phyloP scores from a whole-genome alignment of 345 rosid genomes.

The Citrus australasica region DNA sequence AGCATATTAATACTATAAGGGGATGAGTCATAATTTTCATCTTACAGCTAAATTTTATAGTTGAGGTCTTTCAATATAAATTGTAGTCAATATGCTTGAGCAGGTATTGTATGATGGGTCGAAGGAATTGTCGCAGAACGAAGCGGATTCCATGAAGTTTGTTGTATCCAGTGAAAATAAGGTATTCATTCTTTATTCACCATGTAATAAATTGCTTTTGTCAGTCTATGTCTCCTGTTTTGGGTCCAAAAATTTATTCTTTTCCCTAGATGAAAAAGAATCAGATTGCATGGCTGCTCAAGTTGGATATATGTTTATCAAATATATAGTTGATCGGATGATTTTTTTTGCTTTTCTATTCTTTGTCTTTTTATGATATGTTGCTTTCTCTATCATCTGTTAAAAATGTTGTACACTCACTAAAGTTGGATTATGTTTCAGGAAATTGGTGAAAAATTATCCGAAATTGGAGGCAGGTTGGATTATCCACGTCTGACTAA shows the following conservation, averaged over 20 bases:
- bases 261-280: neutral
- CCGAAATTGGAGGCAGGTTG: slow-evolving; percentile 76
- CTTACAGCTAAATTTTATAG: neutral
- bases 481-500: slow-evolving; percentile 72
- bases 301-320: neutral
- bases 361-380: neutral
- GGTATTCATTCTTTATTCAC: slow-evolving; percentile 41
- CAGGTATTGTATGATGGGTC: slow-evolving; percentile 92
- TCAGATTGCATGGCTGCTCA: neutral
- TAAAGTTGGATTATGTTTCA: slow-evolving; percentile 27
- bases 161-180: slow-evolving; percentile 60
- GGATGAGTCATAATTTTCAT: neutral
- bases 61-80: slow-evolving; percentile 11
- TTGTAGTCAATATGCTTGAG: slow-evolving; percentile 23
- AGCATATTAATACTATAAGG: neutral
- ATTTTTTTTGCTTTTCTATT: neutral
- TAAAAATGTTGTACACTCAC: neutral
- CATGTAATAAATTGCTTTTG: neutral
- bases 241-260: neutral
- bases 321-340: neutral
- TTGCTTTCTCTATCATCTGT: neutral
- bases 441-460: slow-evolving; percentile 76
- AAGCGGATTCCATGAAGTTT: slow-evolving; percentile 58
- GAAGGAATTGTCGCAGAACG: slow-evolving; percentile 89
- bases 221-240: neutral